phyloP scores from a whole-genome alignment of 139 green algal species.

The Chlamydomonas eustigma region DNA sequence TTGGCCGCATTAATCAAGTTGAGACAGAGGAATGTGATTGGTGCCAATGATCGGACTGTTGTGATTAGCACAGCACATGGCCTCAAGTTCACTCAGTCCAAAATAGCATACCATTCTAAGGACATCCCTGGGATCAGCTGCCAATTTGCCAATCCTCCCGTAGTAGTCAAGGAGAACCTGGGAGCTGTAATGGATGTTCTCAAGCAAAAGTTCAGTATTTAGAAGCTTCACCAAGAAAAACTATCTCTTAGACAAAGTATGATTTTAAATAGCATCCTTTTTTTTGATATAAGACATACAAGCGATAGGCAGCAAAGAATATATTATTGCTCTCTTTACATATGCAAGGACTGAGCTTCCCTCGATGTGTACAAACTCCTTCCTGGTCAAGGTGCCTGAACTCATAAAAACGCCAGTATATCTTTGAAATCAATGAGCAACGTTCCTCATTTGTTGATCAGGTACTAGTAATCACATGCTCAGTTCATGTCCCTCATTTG shows the following conservation, averaged over 20 bases:
- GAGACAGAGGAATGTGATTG: constrained; percentile 65
- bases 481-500: no score
- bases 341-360: no score
- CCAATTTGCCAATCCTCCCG: constrained; percentile 89
- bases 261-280: no score
- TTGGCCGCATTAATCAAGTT: constrained; percentile 92
- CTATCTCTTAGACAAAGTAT: neutral
- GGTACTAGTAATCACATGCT: no score
- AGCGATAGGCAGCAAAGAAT: no score
- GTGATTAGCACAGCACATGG: constrained; percentile 96
- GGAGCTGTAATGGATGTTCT: constrained; percentile 93
- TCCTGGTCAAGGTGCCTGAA: no score
- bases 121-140: constrained; percentile 61
- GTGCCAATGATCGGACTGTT: constrained; percentile 83
- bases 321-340: no score
- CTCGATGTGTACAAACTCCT: no score
- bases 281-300: no score
- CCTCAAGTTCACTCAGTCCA: constrained; percentile 96
- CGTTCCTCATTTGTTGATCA: no score
- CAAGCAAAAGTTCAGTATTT: constrained; percentile 44
- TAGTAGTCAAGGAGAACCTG: constrained; percentile 86
- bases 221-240: neutral
- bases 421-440: no score
- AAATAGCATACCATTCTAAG: constrained; percentile 93
- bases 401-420: no score